Evolutionary conservation across 345 rosid genomes (phyloP).

Genomic region (Punica granatum): DNA sequence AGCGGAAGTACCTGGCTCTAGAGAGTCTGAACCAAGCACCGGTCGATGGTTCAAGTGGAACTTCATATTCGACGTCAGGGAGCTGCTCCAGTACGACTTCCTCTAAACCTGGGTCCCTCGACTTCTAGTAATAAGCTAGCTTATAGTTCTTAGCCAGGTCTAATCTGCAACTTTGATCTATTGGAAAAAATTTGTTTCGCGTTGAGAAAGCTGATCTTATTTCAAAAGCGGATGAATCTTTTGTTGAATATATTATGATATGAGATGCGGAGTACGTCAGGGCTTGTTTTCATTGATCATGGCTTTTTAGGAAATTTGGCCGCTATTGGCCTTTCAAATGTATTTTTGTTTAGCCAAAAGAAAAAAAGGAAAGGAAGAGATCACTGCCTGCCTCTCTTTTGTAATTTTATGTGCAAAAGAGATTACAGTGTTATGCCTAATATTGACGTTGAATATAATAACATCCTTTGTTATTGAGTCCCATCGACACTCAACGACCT

Average conservation of each 20-base stretch:
- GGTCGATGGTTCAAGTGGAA: conserved; percentile 80
- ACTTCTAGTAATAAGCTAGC: conserved; percentile 33
- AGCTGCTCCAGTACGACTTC: conserved; percentile 43
- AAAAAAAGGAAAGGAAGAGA: too few species aligned
- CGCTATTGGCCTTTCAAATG: too few species aligned
- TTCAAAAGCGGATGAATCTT: not conserved
- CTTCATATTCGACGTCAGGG: conserved; percentile 65
- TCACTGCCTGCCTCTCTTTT: too few species aligned
- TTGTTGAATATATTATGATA: not conserved
- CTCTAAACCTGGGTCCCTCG: conserved; percentile 54
- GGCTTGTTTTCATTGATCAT: too few species aligned
- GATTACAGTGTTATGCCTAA: too few species aligned
- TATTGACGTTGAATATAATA: too few species aligned
- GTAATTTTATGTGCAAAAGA: too few species aligned
- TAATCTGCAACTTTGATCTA: not conserved
- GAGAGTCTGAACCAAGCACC: conserved; percentile 97
- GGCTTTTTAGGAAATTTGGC: too few species aligned
- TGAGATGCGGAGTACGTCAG: not conserved
- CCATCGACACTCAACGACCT: too few species aligned
- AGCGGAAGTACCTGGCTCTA: conserved; percentile 63
- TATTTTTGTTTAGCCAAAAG: too few species aligned
- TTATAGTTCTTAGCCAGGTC: not conserved
- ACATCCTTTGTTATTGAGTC: too few species aligned
- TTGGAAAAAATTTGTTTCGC: not conserved
- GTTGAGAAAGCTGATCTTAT: not conserved